Evolutionary conservation across 495 filamentous ascomycete species (phyloP).

Genomic region (Aspergillus kassunensis): DNA sequence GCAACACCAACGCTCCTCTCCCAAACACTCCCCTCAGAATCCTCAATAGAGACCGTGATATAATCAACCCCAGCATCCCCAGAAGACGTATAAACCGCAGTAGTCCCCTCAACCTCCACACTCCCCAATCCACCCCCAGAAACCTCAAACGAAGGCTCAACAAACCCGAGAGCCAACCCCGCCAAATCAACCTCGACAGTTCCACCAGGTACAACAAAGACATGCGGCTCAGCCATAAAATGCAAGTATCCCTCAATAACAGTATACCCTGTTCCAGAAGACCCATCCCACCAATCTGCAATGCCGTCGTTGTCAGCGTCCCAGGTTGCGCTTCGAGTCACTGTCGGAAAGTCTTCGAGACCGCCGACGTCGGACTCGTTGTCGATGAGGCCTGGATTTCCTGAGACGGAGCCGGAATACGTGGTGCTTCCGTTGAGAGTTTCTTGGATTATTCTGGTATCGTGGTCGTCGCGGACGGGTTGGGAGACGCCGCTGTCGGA

Average conservation of each 20-base stretch:
- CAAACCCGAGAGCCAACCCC: slow-evolving; percentile 1
- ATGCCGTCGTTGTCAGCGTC: slow-evolving; percentile 10
- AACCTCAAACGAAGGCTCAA: not conserved
- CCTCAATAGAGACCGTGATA: not conserved
- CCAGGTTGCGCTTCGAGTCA: slow-evolving; percentile 2
- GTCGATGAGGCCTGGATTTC: slow-evolving; percentile 11
- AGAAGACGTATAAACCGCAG: slow-evolving; percentile 1
- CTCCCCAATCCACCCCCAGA: not conserved
- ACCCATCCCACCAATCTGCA: slow-evolving; percentile 15
- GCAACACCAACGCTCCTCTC: slow-evolving; percentile 6
- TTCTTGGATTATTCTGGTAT: slow-evolving; percentile 9
- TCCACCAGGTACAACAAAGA: slow-evolving; percentile 1
- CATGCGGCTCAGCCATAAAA: slow-evolving; percentile 9
- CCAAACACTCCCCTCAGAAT: slow-evolving; percentile 2
- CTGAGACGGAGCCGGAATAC: slow-evolving; percentile 4
- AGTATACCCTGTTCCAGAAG: slow-evolving; percentile 5
- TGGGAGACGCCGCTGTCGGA: slow-evolving; percentile 8
- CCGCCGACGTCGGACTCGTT: slow-evolving; percentile 11
- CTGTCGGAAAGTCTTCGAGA: slow-evolving; percentile 7
- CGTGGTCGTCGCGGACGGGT: slow-evolving; percentile 9
- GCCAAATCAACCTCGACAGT: not conserved
- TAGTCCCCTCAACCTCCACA: not conserved
- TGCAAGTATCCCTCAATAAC: slow-evolving; percentile 10
- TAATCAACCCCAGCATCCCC: slow-evolving; percentile 4
- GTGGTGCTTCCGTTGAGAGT: slow-evolving; percentile 7